Base-by-base conservation (phyloP, 768 basidiomycete genomes). In the Termitomyces sp. region DNA sequence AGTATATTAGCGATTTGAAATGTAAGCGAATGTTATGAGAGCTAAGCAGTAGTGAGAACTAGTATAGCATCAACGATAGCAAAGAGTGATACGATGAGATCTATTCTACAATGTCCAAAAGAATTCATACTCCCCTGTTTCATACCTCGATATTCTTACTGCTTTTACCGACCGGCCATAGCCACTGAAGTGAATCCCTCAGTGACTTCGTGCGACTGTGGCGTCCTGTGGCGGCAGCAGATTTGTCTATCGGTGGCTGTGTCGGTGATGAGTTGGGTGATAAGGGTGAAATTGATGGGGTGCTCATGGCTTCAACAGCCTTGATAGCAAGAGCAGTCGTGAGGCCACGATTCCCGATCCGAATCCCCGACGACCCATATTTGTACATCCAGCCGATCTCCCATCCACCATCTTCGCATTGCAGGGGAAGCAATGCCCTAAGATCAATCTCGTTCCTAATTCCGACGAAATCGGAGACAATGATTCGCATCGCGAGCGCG, bases 351-450 rank as follows among this genome's bases (percentile, higher is more conserved):
- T 84, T 84, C 13, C 80, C 78, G 30, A 85, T 80, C 51, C 68
- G 72, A 50, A 81, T 66, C 0, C 75, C 77, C 0, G 78, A 74
- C 0, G 73, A 72, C 4, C 80, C 80, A 57, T 79, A 82, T 66
- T 77, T 80, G 70, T 82, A 85, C 20, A 85, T 70, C 80, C 81
- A 83, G 1, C 84, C 77, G 9, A 71, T 71, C 24, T 73, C 76
- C 80, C 80, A 86, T 4, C 80, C 77, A 18, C 84, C 84, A 61
- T 85, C 83, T 58, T 78, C 78, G 56, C 70, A 70, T 61, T 85
- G 84, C 58, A 81, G 64, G 5, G 73, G 65, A 3, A 80, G 72
- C 8, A 86, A 73, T 20, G 68, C 64, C 8, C 72, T 68, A 8
- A 81, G 60, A 64, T 85, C 84, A 2, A 75, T 67, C 16, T 77